Percentiles rank a stretch among this genome's conserved stretches.
These are phyloP conservation scores for Alternaria solani DNA, from an alignment of 2,329 filamentous ascomycete species.

Conservation along the genomic window DNA sequence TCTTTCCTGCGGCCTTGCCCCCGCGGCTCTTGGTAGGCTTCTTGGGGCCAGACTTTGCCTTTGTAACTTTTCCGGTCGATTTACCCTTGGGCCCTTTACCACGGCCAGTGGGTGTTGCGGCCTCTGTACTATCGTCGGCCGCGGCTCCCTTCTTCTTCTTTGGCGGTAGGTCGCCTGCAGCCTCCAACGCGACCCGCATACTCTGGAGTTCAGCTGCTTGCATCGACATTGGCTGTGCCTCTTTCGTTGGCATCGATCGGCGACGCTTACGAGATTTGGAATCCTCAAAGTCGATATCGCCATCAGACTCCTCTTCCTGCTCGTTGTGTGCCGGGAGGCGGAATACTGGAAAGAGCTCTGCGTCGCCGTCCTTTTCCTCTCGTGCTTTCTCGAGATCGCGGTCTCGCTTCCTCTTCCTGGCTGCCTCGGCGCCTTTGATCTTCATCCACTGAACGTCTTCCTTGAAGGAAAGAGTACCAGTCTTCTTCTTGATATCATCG, in stretches of 20 bases:
- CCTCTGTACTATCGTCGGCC: constrained; percentile 6
- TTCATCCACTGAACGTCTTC: constrained; percentile 44
- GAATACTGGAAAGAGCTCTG: constrained; percentile 22
- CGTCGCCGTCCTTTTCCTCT: constrained; percentile 20
- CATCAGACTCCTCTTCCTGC: constrained; percentile 17
- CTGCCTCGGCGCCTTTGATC: constrained; percentile 30
- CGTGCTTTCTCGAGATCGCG: constrained; percentile 22
- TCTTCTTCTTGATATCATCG: constrained; percentile 25
- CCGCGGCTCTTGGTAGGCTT: neutral
- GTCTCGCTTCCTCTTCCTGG: constrained; percentile 24
- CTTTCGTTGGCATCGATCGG: constrained; percentile 24
- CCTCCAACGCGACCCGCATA: constrained; percentile 44
- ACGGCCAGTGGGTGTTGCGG: neutral
- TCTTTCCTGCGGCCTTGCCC: constrained; percentile 23
- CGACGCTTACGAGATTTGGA: constrained; percentile 24
- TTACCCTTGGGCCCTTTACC: constrained; percentile 18
- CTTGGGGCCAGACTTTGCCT: constrained; percentile 10
- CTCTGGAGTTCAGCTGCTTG: constrained; percentile 38
- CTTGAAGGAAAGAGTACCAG: constrained; percentile 29
- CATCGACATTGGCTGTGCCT: constrained; percentile 20
- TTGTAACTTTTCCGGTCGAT: constrained; percentile 2
- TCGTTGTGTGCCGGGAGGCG: neutral
- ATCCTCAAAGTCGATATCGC: constrained; percentile 4
- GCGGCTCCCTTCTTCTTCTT: constrained; percentile 33
- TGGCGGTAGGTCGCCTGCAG: constrained; percentile 25